A percentile compares a stretch with the other conserved stretches of the same genome.
These are phyloP conservation scores for Sclerotinia glacialis DNA, from an alignment of 2,329 filamentous ascomycete species.

Conservation along the genomic window DNA sequence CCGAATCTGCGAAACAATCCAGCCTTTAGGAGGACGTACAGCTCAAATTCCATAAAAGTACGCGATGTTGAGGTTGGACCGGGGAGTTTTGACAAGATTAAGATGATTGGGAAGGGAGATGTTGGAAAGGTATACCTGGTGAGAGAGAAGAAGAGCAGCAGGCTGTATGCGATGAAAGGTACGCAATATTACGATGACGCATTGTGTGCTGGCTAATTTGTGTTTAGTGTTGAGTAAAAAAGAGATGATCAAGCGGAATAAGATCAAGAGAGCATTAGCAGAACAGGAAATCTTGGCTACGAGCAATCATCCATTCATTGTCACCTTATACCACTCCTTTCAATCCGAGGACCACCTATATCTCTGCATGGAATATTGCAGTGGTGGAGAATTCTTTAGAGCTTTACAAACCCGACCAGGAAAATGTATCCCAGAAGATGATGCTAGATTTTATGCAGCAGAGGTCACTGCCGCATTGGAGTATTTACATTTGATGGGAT, in stretches of 20 bases:
- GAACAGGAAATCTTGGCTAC: slow-evolving; percentile 98
- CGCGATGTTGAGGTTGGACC: slow-evolving; percentile 95
- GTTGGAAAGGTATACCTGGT: slow-evolving; percentile 98
- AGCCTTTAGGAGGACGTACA: slow-evolving; percentile 91
- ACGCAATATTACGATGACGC: slow-evolving; percentile 35
- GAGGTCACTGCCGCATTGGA: slow-evolving; percentile 96
- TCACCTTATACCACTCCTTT: slow-evolving; percentile 97
- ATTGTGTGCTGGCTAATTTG: slow-evolving; percentile 27
- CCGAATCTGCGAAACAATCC: slow-evolving; percentile 65
- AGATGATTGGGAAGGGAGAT: slow-evolving; percentile 97
- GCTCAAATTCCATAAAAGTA: slow-evolving; percentile 98
- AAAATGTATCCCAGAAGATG: slow-evolving; percentile 95
- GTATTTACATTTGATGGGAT: slow-evolving; percentile 97
- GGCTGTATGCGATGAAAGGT: slow-evolving; percentile 99
- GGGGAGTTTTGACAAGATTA: slow-evolving; percentile 98
- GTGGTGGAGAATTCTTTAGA: slow-evolving; percentile 96
- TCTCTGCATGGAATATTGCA: slow-evolving; percentile 99
- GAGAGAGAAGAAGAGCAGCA: slow-evolving; percentile 92
- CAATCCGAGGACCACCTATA: slow-evolving; percentile 98
- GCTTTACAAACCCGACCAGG: slow-evolving; percentile 93
- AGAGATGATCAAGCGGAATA: slow-evolving; percentile 99
- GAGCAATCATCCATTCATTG: slow-evolving; percentile 98
- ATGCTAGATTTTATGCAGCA: slow-evolving; percentile 93
- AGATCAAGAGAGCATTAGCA: slow-evolving; percentile 96
- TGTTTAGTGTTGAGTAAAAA: slow-evolving; percentile 90